Evolutionary conservation across 257 asterid genomes (phyloP), one percentile per base, ranked within the genome.

Genomic region (Phtheirospermum japonicum): DNA sequence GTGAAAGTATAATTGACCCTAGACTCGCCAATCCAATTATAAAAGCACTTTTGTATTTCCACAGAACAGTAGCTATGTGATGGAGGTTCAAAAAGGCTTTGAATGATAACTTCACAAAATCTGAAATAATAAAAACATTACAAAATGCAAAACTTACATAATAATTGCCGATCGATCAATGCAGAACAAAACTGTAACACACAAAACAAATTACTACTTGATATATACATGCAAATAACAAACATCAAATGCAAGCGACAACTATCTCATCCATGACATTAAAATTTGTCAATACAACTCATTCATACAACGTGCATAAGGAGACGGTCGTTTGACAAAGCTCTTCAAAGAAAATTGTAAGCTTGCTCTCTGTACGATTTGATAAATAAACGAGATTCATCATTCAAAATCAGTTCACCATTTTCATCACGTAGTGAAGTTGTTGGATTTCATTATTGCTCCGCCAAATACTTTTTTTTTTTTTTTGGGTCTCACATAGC

Each of bases 341-440:
- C 10, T 40, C 63, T 17, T 3, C 61, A 4, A 43, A 4, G 30
- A 52, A 53, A 42, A 32, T 30, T 57, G 17, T 19, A 7, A 50
- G 14, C 64, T 64, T 14, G 48, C 42, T 14, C 23, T 53, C 46
- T 67, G 36, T 63, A 63, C 54, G 54, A 64, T 3, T 55, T 18
- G 59, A 55, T 32, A 71, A 52, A 67, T 64, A 71, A 55, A 48
- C 20, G 31, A 50, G 37, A 31, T 54, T 54, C 55, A 62, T 54
- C 63, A 63, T 34, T 37, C 48, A 26, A 16, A 2, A 39, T 33
- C 48, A 37, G 10, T 20, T 63, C 50, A 55, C 46, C 46, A 9
- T 20, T 53, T 54, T 48, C 52, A 14, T 57, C 9, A 9, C 14
- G 9, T 7, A 8, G 26, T 40, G 45, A 26, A 18, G 43, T 54